Percentiles rank a stretch among this genome's conserved stretches.
phyloP scores from a whole-genome alignment of 2,329 filamentous ascomycete species.

The Diaporthe batatas region DNA sequence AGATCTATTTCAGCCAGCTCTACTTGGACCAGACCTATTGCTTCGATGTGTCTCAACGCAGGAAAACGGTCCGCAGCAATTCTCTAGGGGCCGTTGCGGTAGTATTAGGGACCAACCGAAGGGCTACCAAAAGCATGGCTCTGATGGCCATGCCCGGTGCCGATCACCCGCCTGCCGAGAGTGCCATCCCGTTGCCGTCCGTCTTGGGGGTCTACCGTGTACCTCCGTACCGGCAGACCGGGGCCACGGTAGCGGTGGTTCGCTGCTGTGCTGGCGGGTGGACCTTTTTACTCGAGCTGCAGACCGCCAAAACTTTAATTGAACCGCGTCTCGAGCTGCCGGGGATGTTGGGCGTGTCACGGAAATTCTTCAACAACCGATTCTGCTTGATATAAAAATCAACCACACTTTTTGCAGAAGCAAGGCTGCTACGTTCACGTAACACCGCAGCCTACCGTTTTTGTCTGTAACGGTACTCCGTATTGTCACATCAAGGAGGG shows the following conservation, averaged over 20 bases:
- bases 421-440: neutral
- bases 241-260: conserved; percentile 12
- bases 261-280: conserved; percentile 4
- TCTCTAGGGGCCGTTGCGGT: no score
- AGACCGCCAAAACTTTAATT: conserved; percentile 38
- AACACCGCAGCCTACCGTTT: neutral
- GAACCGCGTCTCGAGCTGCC: conserved; percentile 34
- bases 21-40: no score
- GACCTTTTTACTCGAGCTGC: conserved; percentile 14
- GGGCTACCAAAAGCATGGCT: neutral
- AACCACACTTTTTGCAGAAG: neutral
- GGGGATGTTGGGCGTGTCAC: neutral
- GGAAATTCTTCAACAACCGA: no score
- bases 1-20: no score
- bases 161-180: conserved; percentile 19
- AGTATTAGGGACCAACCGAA: no score
- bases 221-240: neutral
- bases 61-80: no score
- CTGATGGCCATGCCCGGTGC: neutral
- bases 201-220: neutral
- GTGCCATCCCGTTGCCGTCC: conserved; percentile 9
- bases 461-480: no score
- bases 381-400: neutral
- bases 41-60: no score
- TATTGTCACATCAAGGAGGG: neutral